A percentile compares a stretch with the other conserved stretches of the same genome.
These are phyloP conservation scores for Centaurea solstitialis DNA, from an alignment of 129 eudicot genomes.

Conservation along the genomic window DNA sequence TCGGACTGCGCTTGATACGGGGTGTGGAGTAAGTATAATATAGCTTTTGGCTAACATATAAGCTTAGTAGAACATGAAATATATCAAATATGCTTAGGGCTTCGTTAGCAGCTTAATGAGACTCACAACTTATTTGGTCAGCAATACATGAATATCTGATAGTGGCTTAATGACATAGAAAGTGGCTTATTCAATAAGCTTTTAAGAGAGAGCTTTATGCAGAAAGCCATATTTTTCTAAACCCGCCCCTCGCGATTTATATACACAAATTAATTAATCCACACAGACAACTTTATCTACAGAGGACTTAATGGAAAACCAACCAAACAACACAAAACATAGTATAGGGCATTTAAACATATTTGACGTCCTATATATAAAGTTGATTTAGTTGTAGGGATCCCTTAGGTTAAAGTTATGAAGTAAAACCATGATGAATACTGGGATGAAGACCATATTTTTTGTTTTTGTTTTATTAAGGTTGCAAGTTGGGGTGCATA, in stretches of 20 bases:
- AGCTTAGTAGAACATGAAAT: background rate
- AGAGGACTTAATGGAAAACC: too few relatives aligned
- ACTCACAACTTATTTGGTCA: too few relatives aligned
- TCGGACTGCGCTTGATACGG: conserved; percentile 92
- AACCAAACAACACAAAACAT: background rate
- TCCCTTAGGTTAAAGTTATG: background rate
- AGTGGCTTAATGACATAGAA: too few relatives aligned
- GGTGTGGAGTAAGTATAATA: conserved; percentile 86
- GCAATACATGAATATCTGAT: too few relatives aligned
- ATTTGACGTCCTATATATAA: too few relatives aligned
- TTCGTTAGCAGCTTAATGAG: too few relatives aligned
- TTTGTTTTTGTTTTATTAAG: conserved; percentile 38
- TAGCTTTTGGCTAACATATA: background rate
- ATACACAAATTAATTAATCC: too few relatives aligned
- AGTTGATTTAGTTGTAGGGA: background rate
- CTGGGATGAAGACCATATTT: background rate
- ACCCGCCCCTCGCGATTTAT: too few relatives aligned
- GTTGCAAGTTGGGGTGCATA: conserved; percentile 99
- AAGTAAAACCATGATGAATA: background rate
- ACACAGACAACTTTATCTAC: too few relatives aligned
- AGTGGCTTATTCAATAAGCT: too few relatives aligned
- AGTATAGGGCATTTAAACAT: background rate
- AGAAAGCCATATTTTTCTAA: too few relatives aligned
- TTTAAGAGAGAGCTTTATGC: too few relatives aligned
- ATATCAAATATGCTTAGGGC: background rate